phyloP scores from a whole-genome alignment of 1,139 yeast species.

The Yamadazyma membranifaciens region DNA sequence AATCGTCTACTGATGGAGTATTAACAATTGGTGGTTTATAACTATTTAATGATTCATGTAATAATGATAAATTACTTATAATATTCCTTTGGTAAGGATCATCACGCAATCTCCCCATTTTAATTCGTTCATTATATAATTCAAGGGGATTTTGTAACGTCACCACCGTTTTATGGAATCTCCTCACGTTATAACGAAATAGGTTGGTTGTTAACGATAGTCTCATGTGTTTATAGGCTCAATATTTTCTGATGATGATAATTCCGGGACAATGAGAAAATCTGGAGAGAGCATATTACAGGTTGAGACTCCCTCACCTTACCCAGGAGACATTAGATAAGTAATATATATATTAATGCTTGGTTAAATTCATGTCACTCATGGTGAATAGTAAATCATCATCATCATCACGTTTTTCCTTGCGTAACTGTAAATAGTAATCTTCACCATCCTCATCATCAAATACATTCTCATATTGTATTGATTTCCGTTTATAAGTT shows the following conservation, averaged over 20 bases:
- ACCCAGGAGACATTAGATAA: neutral
- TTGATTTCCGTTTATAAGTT: constrained; percentile 27
- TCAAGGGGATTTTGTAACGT: constrained; percentile 42
- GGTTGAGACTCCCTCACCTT: neutral
- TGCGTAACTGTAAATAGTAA: constrained; percentile 15
- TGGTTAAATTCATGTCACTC: constrained; percentile 77
- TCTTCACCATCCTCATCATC: constrained; percentile 46
- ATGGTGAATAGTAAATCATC: constrained; percentile 83
- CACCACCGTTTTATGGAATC: neutral
- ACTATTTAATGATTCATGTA: constrained; percentile 45
- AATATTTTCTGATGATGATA: too few relatives aligned
- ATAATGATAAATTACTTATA: constrained; percentile 49
- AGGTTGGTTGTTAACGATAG: too few relatives aligned
- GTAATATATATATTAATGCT: constrained; percentile 13
- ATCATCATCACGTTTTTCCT: constrained; percentile 45
- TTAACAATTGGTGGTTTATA: constrained; percentile 59
- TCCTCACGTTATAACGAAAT: too few relatives aligned
- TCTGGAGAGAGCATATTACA: neutral
- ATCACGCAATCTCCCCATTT: constrained; percentile 50
- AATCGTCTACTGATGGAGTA: constrained; percentile 46
- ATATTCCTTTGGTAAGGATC: constrained; percentile 71
- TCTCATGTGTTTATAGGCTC: too few relatives aligned
- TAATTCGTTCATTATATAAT: constrained; percentile 59
- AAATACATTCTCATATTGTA: constrained; percentile 49
- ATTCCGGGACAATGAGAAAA: too few relatives aligned